phyloP scores from a whole-genome alignment of 2,329 filamentous ascomycete species.

The Dactylellina haptotyla region DNA sequence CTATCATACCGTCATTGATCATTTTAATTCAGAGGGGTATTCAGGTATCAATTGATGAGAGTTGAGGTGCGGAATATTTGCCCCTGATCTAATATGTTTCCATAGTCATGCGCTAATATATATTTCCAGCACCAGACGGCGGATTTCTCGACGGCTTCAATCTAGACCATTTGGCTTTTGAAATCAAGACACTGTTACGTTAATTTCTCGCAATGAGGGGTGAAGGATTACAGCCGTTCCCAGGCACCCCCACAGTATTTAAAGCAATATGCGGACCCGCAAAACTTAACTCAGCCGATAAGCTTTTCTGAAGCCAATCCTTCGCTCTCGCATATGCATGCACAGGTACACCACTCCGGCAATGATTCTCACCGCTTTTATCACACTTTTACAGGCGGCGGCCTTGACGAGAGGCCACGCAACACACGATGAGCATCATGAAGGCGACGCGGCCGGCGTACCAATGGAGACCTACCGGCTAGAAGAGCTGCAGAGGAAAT shows the following conservation, averaged over 20 bases:
- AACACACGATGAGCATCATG: slow-evolving; percentile 17
- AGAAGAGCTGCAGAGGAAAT: slow-evolving; percentile 29
- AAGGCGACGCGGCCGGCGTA: not conserved
- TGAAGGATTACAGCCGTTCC: not conserved
- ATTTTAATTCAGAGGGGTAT: no score
- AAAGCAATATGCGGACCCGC: not conserved
- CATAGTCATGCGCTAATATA: not conserved
- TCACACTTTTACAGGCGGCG: slow-evolving; percentile 16
- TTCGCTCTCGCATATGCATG: not conserved
- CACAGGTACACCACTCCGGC: not conserved
- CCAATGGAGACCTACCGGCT: slow-evolving; percentile 4
- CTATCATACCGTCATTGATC: not conserved
- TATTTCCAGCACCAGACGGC: not conserved
- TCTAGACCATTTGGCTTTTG: not conserved
- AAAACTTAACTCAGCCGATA: not conserved
- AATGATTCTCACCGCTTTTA: slow-evolving; percentile 10
- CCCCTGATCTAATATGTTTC: not conserved
- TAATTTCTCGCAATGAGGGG: not conserved
- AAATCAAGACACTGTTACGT: not conserved
- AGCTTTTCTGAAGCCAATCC: not conserved
- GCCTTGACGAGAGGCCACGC: slow-evolving; percentile 9
- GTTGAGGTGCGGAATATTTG: not conserved
- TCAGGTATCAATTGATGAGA: no score
- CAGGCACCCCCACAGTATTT: not conserved
- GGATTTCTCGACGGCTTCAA: not conserved